Evolutionary conservation across 2,329 filamentous ascomycete genomes (phyloP), one percentile per base, ranked within the genome.

Genomic region (Diplodia intermedia): DNA sequence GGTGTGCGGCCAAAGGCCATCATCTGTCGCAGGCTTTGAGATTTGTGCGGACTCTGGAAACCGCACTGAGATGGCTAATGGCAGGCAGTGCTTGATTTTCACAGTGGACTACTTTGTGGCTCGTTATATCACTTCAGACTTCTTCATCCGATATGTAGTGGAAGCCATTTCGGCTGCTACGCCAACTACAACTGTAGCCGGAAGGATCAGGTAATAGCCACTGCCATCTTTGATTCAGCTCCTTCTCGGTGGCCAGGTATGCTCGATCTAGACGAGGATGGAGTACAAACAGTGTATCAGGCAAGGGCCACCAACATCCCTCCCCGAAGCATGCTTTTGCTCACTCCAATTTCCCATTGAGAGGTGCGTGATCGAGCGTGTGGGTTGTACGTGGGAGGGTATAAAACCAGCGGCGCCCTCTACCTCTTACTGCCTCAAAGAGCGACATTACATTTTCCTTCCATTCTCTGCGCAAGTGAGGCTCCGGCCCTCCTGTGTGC

Each of bases 331-430:
- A 29, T 15, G 12, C n/a, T 47, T 18, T 26, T 50, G 26, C 33
- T 33, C 8, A 8, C 40, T 33, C 57, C 36, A 40, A 33, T 62
- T 50, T 62, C 40, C 26, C n/a, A 36, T 18, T 11, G 12, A 18
- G 18, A 33, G 38, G 26, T 31, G 14, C 15, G 6, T 29, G 26
- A 49, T 61, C 56, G n/a, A 8, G 31, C 31, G 4, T 20, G 23
- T 8, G 23, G 20, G 43, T 29, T 18, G 11, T 11, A 52, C 15
- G 18, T n/a, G n/a, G 18, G 20, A 18, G n/a, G 11, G 23, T 63
- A 63, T 63, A 63, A 63, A 52, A 18, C 18, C n/a, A 26, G 47
- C 29, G 31, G n/a, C 60, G 7, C 60, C 20, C 60, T 6, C 23
- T 18, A 23, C 47, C 12, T 12, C 23, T 12, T 18, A 52, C 7